Percentiles rank a stretch among this genome's conserved stretches.
These are phyloP conservation scores for Yamadazyma siamensis DNA, from an alignment of 1,139 yeast genomes.

Conservation along the genomic window DNA sequence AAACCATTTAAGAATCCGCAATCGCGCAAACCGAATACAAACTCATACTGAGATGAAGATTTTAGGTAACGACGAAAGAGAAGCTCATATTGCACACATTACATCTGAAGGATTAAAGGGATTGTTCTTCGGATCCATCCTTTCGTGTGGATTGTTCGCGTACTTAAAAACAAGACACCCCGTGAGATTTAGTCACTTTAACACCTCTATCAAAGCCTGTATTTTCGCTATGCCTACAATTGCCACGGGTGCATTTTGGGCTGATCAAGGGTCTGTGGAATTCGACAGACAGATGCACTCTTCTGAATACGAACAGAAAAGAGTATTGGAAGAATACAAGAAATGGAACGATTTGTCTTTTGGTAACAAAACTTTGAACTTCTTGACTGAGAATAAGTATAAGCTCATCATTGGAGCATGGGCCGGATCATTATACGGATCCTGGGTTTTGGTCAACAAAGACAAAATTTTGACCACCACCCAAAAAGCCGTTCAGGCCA, in stretches of 20 bases:
- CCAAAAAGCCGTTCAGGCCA: slow-evolving; percentile 88
- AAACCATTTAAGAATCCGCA: no score
- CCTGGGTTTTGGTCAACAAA: slow-evolving; percentile 72
- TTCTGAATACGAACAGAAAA: slow-evolving; percentile 25
- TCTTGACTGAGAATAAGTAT: slow-evolving; percentile 61
- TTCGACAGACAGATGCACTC: slow-evolving; percentile 41
- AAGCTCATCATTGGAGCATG: slow-evolving; percentile 74
- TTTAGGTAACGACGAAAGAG: slow-evolving; percentile 36
- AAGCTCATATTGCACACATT: slow-evolving; percentile 39
- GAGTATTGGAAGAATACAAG: slow-evolving; percentile 44
- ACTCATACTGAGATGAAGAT: no score
- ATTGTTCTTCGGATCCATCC: slow-evolving; percentile 32
- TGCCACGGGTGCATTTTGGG: slow-evolving; percentile 38
- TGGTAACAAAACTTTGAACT: slow-evolving; percentile 43
- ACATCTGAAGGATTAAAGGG: slow-evolving; percentile 41
- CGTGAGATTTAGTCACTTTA: slow-evolving; percentile 31
- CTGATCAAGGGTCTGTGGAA: slow-evolving; percentile 49
- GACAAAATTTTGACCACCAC: slow-evolving; percentile 76
- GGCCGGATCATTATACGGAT: slow-evolving; percentile 85
- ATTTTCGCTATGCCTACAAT: slow-evolving; percentile 42
- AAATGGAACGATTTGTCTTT: slow-evolving; percentile 49
- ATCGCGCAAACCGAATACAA: no score
- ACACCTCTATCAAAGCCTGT: slow-evolving; percentile 38
- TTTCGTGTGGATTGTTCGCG: slow-evolving; percentile 32
- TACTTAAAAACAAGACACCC: slow-evolving; percentile 36